A percentile compares a stretch with the other conserved stretches of the same genome.
Conservation (phyloP, 2,329 filamentous ascomycete genomes). For the Gyromitra esculenta region DNA sequence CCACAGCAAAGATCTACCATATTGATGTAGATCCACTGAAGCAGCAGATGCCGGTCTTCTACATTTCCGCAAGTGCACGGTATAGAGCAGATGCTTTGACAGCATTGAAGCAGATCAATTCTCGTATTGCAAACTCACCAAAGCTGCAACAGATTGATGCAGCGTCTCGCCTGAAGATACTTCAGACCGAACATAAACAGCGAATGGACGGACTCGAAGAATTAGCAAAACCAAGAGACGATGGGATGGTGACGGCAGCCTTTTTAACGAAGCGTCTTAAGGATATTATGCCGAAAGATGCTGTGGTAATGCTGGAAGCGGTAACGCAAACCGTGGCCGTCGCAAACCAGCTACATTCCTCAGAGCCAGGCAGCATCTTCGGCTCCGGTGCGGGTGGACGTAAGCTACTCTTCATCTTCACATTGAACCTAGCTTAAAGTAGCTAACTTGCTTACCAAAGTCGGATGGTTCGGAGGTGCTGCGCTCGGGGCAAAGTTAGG, state of each 20-base stretch:
- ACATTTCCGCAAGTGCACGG: constrained; percentile 66
- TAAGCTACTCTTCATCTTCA: constrained; percentile 47
- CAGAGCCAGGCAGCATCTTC: constrained; percentile 66
- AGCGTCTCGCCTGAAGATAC: constrained; percentile 34
- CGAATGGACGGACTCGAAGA: constrained; percentile 65
- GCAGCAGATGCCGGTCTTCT: constrained; percentile 69
- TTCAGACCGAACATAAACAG: constrained; percentile 36
- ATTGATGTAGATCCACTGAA: constrained; percentile 75
- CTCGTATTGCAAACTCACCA: constrained; percentile 20
- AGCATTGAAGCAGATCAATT: constrained; percentile 60
- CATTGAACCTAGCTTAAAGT: not conserved
- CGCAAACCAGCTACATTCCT: constrained; percentile 75
- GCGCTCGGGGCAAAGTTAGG: constrained; percentile 65
- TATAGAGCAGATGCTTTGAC: constrained; percentile 66
- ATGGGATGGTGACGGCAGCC: constrained; percentile 71
- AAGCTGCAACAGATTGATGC: constrained; percentile 40
- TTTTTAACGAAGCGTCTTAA: constrained; percentile 67
- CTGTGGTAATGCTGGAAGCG: constrained; percentile 80
- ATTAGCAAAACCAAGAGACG: constrained; percentile 68
- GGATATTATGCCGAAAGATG: constrained; percentile 69
- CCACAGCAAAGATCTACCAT: constrained; percentile 70
- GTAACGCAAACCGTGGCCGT: constrained; percentile 75
- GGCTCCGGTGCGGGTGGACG: constrained; percentile 66
- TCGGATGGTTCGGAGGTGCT: constrained; percentile 67
- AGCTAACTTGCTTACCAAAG: constrained; percentile 27